Evolutionary conservation across 78 protist species (phyloP), one percentile per base, ranked within the genome.

Genomic region (Isochrysis galbana): DNA sequence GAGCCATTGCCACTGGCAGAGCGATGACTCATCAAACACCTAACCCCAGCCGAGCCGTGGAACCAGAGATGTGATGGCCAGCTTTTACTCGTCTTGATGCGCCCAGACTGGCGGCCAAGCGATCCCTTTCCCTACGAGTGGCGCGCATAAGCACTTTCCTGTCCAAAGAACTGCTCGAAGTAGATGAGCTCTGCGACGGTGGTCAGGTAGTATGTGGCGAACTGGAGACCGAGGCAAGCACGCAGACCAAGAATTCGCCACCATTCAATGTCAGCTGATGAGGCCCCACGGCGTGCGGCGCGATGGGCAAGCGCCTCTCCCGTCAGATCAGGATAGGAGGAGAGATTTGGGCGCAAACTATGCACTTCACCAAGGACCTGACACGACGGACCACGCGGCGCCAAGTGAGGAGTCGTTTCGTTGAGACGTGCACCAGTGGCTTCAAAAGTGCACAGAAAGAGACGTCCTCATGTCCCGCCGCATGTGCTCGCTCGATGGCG

Each of bases 1-100:
- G 19, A 77, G 86, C 86, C 86, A 77, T n/a, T 77, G 86, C 86
- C 48, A 10, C 86, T 77, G 86, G 86, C 86, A 77, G 47, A 77
- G 42, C 34, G 47, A 46, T 7, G 34, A 22, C 34, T 19, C 19
- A 4, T 39, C 42, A 23, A 77, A 21, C 32, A 77, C n/a, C 86
- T n/a, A n/a, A n/a, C n/a, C n/a, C n/a, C n/a, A n/a, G n/a, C n/a
- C n/a, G n/a, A n/a, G n/a, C n/a, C n/a, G n/a, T n/a, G n/a, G n/a
- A n/a, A n/a, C n/a, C n/a, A n/a, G n/a, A n/a, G n/a, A n/a, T n/a
- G n/a, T n/a, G n/a, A n/a, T n/a, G n/a, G n/a, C n/a, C n/a, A n/a
- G n/a, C n/a, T n/a, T n/a, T n/a, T n/a, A n/a, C n/a, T n/a, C n/a
- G n/a, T n/a, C n/a, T n/a, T n/a, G n/a, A n/a, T n/a, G n/a, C n/a